phyloP scores from a whole-genome alignment of 2,329 filamentous ascomycete species.

The Didymella pomorum region DNA sequence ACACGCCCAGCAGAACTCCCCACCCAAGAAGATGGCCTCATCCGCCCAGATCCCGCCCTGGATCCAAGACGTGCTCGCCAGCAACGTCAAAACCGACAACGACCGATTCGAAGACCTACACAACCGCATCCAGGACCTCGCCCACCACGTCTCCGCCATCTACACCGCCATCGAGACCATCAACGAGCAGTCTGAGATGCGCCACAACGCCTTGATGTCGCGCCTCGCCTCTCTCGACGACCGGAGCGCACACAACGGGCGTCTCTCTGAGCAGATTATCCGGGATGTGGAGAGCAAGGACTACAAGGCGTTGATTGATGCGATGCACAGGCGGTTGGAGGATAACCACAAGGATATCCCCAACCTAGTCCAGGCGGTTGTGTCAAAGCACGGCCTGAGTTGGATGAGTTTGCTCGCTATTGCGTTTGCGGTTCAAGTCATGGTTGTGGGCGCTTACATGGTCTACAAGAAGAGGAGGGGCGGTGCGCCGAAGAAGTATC shows the following conservation, averaged over 20 bases:
- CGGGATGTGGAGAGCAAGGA: constrained; percentile 65
- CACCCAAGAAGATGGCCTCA: constrained; percentile 38
- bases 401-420: constrained; percentile 72
- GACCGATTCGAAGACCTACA: constrained; percentile 85
- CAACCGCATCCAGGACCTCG: constrained; percentile 78
- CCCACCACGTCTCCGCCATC: constrained; percentile 71
- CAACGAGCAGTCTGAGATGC: constrained; percentile 62
- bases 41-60: constrained; percentile 45
- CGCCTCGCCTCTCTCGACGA: constrained; percentile 44
- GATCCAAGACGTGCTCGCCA: constrained; percentile 55
- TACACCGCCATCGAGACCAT: constrained; percentile 65
- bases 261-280: constrained; percentile 61
- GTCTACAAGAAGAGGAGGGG: constrained; percentile 81
- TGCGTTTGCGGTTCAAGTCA: constrained; percentile 76
- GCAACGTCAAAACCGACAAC: constrained; percentile 55
- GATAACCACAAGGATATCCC: constrained; percentile 64
- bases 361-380: constrained; percentile 53
- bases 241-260: constrained; percentile 50
- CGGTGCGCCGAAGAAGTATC: constrained; percentile 87
- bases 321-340: constrained; percentile 63
- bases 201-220: constrained; percentile 62
- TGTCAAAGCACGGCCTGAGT: constrained; percentile 62
- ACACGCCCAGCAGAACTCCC: constrained; percentile 24
- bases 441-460: constrained; percentile 73
- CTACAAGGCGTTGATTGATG: constrained; percentile 61